These are phyloP conservation scores for Thuja plicata DNA, from an alignment of 83 land plant genomes.

Conservation along the genomic window DNA sequence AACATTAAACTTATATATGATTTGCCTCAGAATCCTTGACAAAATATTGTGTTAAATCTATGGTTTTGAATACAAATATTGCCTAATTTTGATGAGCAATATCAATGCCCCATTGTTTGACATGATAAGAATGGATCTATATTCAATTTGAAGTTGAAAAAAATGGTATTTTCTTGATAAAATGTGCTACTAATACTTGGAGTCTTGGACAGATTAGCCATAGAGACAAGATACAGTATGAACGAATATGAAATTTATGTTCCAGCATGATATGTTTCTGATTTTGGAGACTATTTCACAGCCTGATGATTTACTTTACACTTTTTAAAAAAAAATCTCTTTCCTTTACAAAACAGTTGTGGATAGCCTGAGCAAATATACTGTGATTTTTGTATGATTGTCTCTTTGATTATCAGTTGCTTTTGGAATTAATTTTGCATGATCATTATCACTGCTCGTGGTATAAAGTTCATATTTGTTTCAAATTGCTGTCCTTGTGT, in stretches of 20 bases:
- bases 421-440: slow-evolving; percentile 1
- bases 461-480: background rate
- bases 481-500: background rate
- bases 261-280: background rate
- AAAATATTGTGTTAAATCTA: background rate
- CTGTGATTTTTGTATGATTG: background rate
- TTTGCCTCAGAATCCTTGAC: background rate
- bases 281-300: background rate
- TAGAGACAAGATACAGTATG: background rate
- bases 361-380: background rate
- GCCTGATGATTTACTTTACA: background rate
- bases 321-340: background rate
- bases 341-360: background rate
- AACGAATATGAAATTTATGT: background rate
- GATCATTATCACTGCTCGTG: background rate
- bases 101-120: background rate
- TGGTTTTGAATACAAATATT: background rate
- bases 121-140: background rate
- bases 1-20: background rate
- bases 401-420: background rate
- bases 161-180: background rate
- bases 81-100: background rate
- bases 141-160: background rate
- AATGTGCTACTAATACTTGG: background rate
- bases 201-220: background rate